phyloP scores from a whole-genome alignment of 495 filamentous ascomycete species.

The Amphirosellinia nigrospora region DNA sequence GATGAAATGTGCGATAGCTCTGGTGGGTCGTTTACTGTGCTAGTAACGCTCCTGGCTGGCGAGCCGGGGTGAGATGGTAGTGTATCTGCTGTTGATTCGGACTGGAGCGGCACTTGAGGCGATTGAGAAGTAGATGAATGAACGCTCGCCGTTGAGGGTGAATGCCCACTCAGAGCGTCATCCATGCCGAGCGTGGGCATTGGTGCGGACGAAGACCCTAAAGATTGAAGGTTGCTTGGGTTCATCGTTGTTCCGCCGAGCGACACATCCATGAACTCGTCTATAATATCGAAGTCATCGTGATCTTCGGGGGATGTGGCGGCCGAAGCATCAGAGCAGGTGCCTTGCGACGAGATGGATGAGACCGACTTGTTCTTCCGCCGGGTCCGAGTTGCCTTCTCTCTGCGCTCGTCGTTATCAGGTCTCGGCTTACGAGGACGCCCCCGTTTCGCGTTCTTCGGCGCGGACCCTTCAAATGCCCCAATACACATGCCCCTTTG shows the following conservation, averaged over 20 bases:
- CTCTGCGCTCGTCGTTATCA: conserved; percentile 66
- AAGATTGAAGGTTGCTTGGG: conserved; percentile 43
- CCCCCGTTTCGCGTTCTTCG: conserved; percentile 60
- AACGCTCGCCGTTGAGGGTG: conserved; percentile 46
- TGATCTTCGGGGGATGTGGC: conserved; percentile 51
- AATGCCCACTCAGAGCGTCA: conserved; percentile 37
- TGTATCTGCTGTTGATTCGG: conserved; percentile 29
- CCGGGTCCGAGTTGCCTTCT: conserved; percentile 64
- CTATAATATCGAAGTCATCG: conserved; percentile 51
- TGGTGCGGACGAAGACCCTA: conserved; percentile 43
- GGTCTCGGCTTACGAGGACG: conserved; percentile 55
- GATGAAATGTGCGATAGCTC: conserved; percentile 57
- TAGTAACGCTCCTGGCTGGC: conserved; percentile 52
- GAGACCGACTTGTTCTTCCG: conserved; percentile 58
- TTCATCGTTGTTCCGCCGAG: conserved; percentile 48
- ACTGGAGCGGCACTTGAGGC: conserved; percentile 41
- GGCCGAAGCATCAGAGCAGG: conserved; percentile 55
- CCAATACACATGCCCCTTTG: conserved; percentile 95
- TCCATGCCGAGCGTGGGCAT: conserved; percentile 44
- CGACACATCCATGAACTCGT: conserved; percentile 54
- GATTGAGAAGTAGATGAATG: conserved; percentile 48
- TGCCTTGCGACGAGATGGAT: conserved; percentile 53
- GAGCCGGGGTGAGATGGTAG: conserved; percentile 48
- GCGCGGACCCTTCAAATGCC: conserved; percentile 81
- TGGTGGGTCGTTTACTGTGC: conserved; percentile 49